Percentiles rank a stretch among this genome's conserved stretches.
Conservation (phyloP, 163 green algal genomes). For the Scenedesmus sp. region DNA sequence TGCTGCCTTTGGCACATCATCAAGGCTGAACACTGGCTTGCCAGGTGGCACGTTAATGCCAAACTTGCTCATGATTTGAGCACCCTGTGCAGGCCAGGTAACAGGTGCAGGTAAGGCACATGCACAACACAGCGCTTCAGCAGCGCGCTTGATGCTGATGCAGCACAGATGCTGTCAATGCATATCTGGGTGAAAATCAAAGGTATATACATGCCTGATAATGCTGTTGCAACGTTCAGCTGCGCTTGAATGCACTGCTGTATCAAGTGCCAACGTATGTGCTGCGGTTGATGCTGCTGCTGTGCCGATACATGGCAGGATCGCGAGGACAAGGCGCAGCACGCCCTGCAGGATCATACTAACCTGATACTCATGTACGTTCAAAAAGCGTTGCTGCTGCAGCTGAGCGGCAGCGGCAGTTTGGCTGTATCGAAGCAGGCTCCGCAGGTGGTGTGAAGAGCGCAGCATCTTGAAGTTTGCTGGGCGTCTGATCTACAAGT, state of each 20-base stretch:
- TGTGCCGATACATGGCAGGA: neutral
- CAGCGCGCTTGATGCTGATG: neutral
- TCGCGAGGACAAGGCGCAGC: neutral
- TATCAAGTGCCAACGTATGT: neutral
- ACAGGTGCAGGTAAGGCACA: neutral
- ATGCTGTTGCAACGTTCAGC: neutral
- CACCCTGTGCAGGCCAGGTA: conserved; percentile 75
- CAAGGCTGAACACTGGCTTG: conserved; percentile 79
- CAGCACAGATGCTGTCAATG: neutral
- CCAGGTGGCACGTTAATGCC: conserved; percentile 95
- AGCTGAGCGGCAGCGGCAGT: conserved; percentile 51
- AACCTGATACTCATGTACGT: conserved; percentile 96
- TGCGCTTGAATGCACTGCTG: neutral
- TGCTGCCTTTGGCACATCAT: conserved; percentile 80
- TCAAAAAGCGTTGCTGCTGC: conserved; percentile 83
- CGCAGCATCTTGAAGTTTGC: conserved; percentile 20
- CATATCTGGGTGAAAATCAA: neutral
- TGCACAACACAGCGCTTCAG: neutral
- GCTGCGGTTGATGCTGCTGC: conserved; percentile 5
- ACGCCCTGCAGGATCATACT: neutral
- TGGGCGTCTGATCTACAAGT: neutral
- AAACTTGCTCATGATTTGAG: conserved; percentile 93
- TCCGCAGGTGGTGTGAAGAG: neutral
- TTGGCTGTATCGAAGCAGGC: conserved; percentile 33
- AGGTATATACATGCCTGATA: neutral